A percentile compares a stretch with the other conserved stretches of the same genome.
These are phyloP conservation scores for Gautieria morchelliformis DNA, from an alignment of 768 basidiomycete genomes.

Conservation along the genomic window DNA sequence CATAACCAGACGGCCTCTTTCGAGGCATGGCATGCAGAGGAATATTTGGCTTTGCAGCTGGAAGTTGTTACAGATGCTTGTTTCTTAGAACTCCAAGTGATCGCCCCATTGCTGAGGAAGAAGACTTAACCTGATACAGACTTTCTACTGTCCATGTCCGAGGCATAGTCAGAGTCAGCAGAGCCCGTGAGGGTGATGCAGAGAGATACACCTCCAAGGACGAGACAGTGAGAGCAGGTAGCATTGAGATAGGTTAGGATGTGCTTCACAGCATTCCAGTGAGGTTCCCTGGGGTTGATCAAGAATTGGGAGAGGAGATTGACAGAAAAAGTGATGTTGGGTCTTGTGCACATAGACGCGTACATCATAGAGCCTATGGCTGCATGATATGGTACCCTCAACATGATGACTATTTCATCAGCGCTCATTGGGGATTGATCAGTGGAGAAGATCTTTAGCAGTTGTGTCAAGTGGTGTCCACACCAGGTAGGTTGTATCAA, in stretches of 20 bases:
- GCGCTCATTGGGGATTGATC: background rate
- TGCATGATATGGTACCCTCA: background rate
- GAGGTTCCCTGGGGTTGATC: background rate
- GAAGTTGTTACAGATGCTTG: constrained; percentile 14
- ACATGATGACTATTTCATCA: background rate
- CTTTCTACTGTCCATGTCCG: constrained; percentile 16
- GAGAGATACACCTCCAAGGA: constrained; percentile 11
- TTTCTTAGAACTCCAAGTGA: constrained; percentile 19
- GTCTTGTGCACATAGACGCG: constrained; percentile 7
- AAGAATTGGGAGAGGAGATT: constrained; percentile 7
- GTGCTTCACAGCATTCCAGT: background rate
- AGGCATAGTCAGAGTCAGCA: constrained; percentile 22
- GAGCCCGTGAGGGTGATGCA: constrained; percentile 4
- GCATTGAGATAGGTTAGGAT: constrained; percentile 7
- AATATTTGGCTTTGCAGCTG: constrained; percentile 15
- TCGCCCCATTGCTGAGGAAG: constrained; percentile 18
- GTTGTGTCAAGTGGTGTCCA: constrained; percentile 25
- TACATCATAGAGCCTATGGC: constrained; percentile 15
- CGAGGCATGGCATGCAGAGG: no score
- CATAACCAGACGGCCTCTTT: no score
- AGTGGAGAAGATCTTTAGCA: background rate
- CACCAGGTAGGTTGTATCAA: constrained; percentile 17
- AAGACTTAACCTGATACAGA: constrained; percentile 30
- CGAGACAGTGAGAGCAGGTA: constrained; percentile 10
- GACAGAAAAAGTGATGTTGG: constrained; percentile 9